Evolutionary conservation across 1,139 yeast genomes (phyloP).

Genomic region (Saccharomycopsis hybrid): DNA sequence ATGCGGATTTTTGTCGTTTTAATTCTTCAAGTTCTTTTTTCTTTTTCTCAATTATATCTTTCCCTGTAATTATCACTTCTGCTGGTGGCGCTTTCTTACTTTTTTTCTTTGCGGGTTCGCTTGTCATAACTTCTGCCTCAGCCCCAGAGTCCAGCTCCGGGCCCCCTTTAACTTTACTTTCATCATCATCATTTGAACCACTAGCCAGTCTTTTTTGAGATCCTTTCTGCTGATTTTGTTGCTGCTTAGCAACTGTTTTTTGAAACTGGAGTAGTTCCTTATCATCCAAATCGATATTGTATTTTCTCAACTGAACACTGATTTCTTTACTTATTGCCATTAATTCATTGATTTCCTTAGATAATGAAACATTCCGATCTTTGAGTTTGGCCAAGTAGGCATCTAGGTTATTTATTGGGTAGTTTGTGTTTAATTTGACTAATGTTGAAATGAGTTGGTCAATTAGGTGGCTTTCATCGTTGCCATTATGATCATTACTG

Average conservation of each 20-base stretch:
- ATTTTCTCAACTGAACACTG: constrained; percentile 13
- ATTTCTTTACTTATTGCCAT: constrained; percentile 9
- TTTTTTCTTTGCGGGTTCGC: too few relatives aligned
- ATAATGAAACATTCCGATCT: constrained; percentile 2
- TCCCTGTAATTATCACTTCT: not conserved
- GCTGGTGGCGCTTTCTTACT: not conserved
- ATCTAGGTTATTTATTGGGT: constrained; percentile 16
- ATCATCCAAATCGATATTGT: constrained; percentile 15
- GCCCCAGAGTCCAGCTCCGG: too few relatives aligned
- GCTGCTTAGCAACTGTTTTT: not conserved
- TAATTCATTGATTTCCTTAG: constrained; percentile 12
- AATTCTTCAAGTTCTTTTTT: constrained; percentile 11
- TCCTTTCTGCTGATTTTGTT: not conserved
- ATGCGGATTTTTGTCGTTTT: constrained; percentile 1
- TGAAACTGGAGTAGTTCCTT: constrained; percentile 12
- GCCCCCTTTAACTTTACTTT: not conserved
- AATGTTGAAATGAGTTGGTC: constrained; percentile 11
- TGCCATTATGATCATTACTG: not conserved
- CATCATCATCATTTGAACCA: not conserved
- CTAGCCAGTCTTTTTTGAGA: not conserved
- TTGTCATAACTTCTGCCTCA: too few relatives aligned
- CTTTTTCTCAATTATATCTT: constrained; percentile 8
- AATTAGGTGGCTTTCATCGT: constrained; percentile 5
- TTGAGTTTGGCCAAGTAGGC: constrained; percentile 12
- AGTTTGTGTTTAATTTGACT: constrained; percentile 14